Evolutionary conservation across 192 early-diverging fungal genomes (phyloP), one percentile per base, ranked within the genome.

Genomic region (Coemansia sp.): DNA sequence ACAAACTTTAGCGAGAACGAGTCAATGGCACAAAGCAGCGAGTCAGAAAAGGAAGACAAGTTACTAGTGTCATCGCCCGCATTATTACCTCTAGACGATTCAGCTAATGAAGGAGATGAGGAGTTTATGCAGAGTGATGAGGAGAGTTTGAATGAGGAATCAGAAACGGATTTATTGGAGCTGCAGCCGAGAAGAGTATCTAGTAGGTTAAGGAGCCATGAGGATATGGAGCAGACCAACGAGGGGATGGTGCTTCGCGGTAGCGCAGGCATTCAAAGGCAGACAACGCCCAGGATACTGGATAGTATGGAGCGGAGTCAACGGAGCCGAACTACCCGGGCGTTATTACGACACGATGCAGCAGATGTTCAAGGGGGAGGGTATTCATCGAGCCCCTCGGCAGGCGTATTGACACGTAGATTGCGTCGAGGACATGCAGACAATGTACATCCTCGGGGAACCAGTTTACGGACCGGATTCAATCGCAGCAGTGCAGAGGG

Each of bases 381-480:
- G 1, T 73, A 73, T 23, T 52, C 60, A n/a, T 73, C 70, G 7
- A 73, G 64, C 15, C 70, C 70, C 10, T 58, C 70, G 14, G 39
- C 61, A 38, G 35, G 18, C 35, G 33, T 35, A 21, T 12, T 14
- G 7, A 26, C 63, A 10, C 59, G 63, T 30, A 20, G 70, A 35
- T 53, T 61, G 46, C 57, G 70, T 13, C 63, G 50, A 8, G 70
- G 59, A 0, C 69, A 60, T 15, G 57, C 62, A 2, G 59, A 65
- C 39, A 57, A 26, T 21, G 31, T 57, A 41, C 69, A 65, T 14
- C 35, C 15, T 5, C 19, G 16, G 9, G n/a, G 16, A 3, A 21
- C 43, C 9, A 21, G 9, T 45, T 8, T 21, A 21, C 6, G 46
- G 20, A 48, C 23, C 5, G 20, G 46, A 0, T 48, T 48, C 26